Evolutionary conservation across 1,284 basidiomycete species (phyloP), one percentile per base, ranked within the genome.

Genomic region (Vanrija pseudolonga): DNA sequence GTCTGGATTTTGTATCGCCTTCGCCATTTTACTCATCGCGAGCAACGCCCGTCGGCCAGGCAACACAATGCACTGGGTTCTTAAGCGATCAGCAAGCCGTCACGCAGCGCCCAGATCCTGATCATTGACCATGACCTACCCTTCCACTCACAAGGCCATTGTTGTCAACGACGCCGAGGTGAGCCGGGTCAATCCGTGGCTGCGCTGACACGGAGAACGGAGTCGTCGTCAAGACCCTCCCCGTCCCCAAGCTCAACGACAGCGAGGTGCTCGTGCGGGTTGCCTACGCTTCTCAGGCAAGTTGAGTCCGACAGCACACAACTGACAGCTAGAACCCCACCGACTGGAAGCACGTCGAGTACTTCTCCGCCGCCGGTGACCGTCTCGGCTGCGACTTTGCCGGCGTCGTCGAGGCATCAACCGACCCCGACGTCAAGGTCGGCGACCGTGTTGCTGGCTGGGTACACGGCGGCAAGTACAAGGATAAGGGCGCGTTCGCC

Each of bases 391-490:
- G 59, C 45, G 59, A 83, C 67, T 80, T 77, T 52, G 66, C 69
- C 14, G 82, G 81, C 17, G 67, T 60, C 2, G 75, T 82, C 54
- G 77, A 73, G 28, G 63, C 67, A 37, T 78, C 47, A 2, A 17
- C 39, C 9, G 52, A n/a, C 20, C 18, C 26, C 12, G 26, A 53
- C 38, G 22, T 60, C 47, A 57, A 57, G 50, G 67, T 76, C 19
- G 81, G 81, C 6, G 76, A 80, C 55, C 73, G 77, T 12, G 78
- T 81, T 12, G 78, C 77, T 6, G 80, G 78, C 11, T 73, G 76
- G 47, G 77, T 81, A 6, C 77, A 79, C 59, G 80, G 80, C 32
- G 75, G 76, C 36, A 56, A 68, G 51, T 66, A 76, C 64, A 68
- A 56, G 8, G 59, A 65, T 55, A 57, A 52, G 40, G 75, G 76